Conservation (phyloP, 140 eudicot species). For the Anethum foeniculum region DNA sequence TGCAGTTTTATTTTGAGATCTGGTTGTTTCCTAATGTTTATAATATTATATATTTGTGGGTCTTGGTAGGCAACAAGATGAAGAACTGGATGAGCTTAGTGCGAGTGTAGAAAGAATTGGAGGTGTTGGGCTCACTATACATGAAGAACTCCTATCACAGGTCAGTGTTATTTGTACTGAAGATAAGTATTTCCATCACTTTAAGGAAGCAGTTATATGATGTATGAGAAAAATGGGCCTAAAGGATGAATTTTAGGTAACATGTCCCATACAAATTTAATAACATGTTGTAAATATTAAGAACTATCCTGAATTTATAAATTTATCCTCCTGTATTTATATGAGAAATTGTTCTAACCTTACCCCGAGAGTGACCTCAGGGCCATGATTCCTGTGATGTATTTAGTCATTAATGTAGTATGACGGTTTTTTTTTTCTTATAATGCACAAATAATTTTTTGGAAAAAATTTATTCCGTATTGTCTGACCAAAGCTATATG, state of each 20-base stretch:
- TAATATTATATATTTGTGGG: neutral
- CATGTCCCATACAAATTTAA: too few species aligned
- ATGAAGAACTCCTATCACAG: slow-evolving; percentile 74
- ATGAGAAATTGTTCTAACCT: too few species aligned
- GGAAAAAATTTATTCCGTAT: neutral
- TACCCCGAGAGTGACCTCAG: too few species aligned
- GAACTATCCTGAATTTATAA: too few species aligned
- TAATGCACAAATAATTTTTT: neutral
- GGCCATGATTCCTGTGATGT: neutral
- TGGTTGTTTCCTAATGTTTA: neutral
- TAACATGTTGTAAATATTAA: too few species aligned
- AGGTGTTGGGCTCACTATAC: slow-evolving; percentile 83
- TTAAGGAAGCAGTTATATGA: neutral
- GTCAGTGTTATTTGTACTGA: slow-evolving; percentile 16
- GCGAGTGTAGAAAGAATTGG: slow-evolving; percentile 84
- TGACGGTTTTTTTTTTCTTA: neutral
- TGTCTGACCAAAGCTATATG: neutral
- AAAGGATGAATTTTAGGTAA: too few species aligned
- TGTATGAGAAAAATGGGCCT: neutral
- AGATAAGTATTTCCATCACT: neutral
- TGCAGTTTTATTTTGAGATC: neutral
- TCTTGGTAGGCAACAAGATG: slow-evolving; percentile 53
- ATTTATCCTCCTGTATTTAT: too few species aligned
- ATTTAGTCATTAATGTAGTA: neutral
- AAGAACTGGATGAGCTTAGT: slow-evolving; percentile 77